phyloP scores from a whole-genome alignment of 257 asterid species.

The Solanum tarijense region DNA sequence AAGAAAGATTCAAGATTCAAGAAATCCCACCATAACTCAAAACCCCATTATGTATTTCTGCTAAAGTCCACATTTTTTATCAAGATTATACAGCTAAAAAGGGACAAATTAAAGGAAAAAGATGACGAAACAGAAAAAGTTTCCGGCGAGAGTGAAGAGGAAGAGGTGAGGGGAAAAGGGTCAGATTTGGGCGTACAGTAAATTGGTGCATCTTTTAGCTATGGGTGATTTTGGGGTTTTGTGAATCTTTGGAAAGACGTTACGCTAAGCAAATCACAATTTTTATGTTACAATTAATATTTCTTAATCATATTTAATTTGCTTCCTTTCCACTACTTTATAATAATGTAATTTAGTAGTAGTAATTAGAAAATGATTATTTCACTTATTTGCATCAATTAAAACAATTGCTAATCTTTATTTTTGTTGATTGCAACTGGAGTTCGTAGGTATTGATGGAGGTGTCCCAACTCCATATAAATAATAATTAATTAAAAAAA shows the following conservation, averaged over 20 bases:
- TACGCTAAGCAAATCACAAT: slow-evolving; percentile 29
- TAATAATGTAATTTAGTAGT: background rate
- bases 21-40: slow-evolving; percentile 40
- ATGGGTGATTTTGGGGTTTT: slow-evolving; percentile 38
- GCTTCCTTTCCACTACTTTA: background rate
- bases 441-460: slow-evolving; percentile 1
- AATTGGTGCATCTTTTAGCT: slow-evolving; percentile 19
- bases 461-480: background rate
- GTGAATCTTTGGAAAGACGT: slow-evolving; percentile 48
- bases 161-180: slow-evolving; percentile 11
- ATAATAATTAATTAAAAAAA: background rate
- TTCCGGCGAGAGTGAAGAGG: slow-evolving; percentile 17
- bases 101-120: background rate
- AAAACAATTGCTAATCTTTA: background rate
- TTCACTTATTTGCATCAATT: background rate
- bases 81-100: slow-evolving; percentile 8
- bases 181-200: slow-evolving; percentile 33
- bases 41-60: slow-evolving; percentile 19
- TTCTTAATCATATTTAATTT: slow-evolving; percentile 8
- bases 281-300: slow-evolving; percentile 22
- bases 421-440: background rate
- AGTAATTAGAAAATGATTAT: background rate
- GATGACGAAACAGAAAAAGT: background rate
- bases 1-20: slow-evolving; percentile 29
- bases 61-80: slow-evolving; percentile 29